A percentile compares a stretch with the other conserved stretches of the same genome.
These are phyloP conservation scores for Hyparrhenia diplandra DNA, from an alignment of 176 grass and related monocot species.

Conservation along the genomic window DNA sequence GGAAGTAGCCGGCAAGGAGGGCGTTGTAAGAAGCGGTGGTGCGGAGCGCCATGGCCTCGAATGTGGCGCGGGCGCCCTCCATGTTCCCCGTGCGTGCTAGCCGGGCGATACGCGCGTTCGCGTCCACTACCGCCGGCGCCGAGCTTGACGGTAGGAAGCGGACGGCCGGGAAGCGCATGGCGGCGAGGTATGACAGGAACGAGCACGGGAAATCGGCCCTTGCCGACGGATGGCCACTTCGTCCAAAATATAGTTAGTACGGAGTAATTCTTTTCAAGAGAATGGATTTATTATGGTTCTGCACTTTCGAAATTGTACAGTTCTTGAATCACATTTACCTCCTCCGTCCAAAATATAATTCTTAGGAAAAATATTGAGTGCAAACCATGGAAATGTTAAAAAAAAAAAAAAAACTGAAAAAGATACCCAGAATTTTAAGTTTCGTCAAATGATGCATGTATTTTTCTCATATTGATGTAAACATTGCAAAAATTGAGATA, in stretches of 20 bases:
- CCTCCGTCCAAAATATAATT: not conserved
- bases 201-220: not conserved
- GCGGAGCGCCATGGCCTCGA: slow-evolving; percentile 58
- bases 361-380: not conserved
- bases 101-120: slow-evolving; percentile 47
- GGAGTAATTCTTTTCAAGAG: no score
- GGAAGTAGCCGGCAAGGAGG: slow-evolving; percentile 69
- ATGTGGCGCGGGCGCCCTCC: slow-evolving; percentile 42
- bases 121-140: slow-evolving; percentile 43
- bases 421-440: not conserved
- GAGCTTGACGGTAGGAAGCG: slow-evolving; percentile 49
- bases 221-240: not conserved
- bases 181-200: not conserved
- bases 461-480: no score
- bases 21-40: slow-evolving; percentile 70
- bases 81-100: slow-evolving; percentile 46
- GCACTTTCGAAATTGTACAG: not conserved
- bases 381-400: no score
- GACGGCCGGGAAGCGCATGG: slow-evolving; percentile 51
- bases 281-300: not conserved
- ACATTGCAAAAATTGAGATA: no score
- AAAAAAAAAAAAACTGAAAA: no score
- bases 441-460: no score
- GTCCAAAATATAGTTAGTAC: no score
- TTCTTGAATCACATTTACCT: no score